A percentile compares a stretch with the other conserved stretches of the same genome.
phyloP scores from a whole-genome alignment of 1,284 basidiomycete genomes.

The Apiotrichum gracile region DNA sequence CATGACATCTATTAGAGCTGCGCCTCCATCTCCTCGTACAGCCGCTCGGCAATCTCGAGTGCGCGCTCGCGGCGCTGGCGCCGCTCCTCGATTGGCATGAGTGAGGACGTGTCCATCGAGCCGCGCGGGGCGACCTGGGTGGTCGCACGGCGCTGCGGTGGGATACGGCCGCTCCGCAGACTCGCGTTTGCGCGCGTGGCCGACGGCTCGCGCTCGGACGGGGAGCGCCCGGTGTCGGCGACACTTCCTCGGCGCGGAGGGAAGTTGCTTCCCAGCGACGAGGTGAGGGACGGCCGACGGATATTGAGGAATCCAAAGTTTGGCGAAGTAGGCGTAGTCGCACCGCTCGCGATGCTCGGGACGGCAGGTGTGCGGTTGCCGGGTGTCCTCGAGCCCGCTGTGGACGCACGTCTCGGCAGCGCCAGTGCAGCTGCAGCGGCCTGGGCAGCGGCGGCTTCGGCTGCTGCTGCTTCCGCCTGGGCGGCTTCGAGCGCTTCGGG shows the following conservation, averaged over 20 bases:
- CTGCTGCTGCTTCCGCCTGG: neutral
- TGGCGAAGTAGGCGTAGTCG: neutral
- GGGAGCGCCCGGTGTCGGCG: neutral
- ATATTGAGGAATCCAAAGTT: too few relatives aligned
- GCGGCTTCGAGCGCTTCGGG: slow-evolving; percentile 7
- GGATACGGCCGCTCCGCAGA: neutral
- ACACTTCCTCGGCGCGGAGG: too few relatives aligned
- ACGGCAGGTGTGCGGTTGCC: neutral
- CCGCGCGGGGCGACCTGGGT: neutral
- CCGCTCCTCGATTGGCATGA: slow-evolving; percentile 1
- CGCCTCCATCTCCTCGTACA: slow-evolving; percentile 20
- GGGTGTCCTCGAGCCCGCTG: too few relatives aligned
- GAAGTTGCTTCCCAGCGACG: too few relatives aligned
- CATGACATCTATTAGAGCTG: slow-evolving; percentile 2
- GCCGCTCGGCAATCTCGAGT: slow-evolving; percentile 13
- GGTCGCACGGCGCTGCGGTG: neutral
- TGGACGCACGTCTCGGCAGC: too few relatives aligned
- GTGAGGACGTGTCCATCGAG: neutral
- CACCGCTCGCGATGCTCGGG: neutral
- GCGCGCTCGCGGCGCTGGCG: slow-evolving; percentile 7
- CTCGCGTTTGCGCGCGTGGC: neutral
- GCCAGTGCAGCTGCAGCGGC: neutral
- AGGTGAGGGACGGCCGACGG: too few relatives aligned
- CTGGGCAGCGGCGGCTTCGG: neutral
- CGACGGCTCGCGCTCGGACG: neutral